These are phyloP conservation scores for Coniferiporia weirii DNA, from an alignment of 1,284 basidiomycete species.

Conservation along the genomic window DNA sequence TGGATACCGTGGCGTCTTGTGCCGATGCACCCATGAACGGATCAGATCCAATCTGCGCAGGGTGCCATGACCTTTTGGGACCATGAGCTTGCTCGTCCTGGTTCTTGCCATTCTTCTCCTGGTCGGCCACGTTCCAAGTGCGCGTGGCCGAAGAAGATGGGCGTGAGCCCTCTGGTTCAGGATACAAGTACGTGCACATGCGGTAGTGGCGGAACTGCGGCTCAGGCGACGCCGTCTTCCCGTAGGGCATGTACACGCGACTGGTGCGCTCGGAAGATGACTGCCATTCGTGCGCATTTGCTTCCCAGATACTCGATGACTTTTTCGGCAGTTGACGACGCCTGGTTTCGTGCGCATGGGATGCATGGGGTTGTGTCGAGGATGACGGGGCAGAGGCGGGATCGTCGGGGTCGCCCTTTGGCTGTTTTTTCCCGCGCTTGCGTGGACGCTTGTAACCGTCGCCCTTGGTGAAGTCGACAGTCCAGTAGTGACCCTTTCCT, in stretches of 20 bases:
- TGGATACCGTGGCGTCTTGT: neutral
- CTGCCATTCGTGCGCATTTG: slow-evolving; percentile 1
- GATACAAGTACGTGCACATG: slow-evolving; percentile 14
- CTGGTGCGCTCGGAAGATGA: slow-evolving; percentile 1
- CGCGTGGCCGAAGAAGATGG: neutral
- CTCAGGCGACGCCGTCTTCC: neutral
- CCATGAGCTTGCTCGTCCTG: neutral
- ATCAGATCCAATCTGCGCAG: neutral
- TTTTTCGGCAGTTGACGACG: neutral
- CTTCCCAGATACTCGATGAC: neutral
- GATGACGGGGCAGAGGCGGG: neutral
- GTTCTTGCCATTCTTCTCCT: neutral
- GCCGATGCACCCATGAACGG: neutral
- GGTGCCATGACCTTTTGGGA: neutral
- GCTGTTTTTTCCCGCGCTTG: slow-evolving; percentile 37
- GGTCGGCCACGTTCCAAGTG: neutral
- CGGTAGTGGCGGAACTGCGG: slow-evolving; percentile 13
- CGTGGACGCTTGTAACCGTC: slow-evolving; percentile 62
- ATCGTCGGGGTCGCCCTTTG: neutral
- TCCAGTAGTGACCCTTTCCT: slow-evolving; percentile 73
- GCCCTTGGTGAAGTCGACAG: slow-evolving; percentile 50
- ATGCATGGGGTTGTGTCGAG: neutral
- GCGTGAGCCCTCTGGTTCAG: neutral
- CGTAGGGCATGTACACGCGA: neutral
- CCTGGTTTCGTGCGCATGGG: neutral